Percentiles rank a stretch among this genome's conserved stretches.
phyloP scores from a whole-genome alignment of 2,329 filamentous ascomycete species.

The Colletotrichum eleusines region DNA sequence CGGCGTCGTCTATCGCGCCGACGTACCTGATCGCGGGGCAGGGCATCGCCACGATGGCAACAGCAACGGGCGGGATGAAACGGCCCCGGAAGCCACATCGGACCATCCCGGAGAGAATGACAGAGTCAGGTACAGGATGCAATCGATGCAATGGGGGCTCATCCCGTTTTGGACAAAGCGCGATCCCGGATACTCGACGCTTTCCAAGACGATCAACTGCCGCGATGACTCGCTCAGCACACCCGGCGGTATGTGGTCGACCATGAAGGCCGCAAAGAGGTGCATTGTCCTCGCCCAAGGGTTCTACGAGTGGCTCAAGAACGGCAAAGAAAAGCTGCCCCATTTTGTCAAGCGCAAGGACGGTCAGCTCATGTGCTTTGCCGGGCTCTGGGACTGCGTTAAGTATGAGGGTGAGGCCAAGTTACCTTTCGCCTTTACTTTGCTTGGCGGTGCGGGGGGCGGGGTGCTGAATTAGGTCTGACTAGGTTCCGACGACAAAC shows the following conservation, averaged over 20 bases:
- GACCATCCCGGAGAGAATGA: slow-evolving; percentile 44
- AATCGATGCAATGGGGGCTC: slow-evolving; percentile 96
- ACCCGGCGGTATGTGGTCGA: slow-evolving; percentile 87
- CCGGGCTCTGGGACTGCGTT: slow-evolving; percentile 92
- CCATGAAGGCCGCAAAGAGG: slow-evolving; percentile 89
- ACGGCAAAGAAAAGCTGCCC: slow-evolving; percentile 83
- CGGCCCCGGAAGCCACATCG: slow-evolving; percentile 35
- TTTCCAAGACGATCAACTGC: slow-evolving; percentile 95
- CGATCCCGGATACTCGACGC: slow-evolving; percentile 79
- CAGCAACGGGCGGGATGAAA: slow-evolving; percentile 11
- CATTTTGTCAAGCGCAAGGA: slow-evolving; percentile 88
- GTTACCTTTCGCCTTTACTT: not conserved
- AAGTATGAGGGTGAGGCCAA: slow-evolving; percentile 75
- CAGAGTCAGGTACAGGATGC: slow-evolving; percentile 78
- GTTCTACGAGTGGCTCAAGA: slow-evolving; percentile 97
- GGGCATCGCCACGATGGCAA: slow-evolving; percentile 51
- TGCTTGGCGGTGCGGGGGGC: too few species aligned
- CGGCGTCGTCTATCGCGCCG: slow-evolving; percentile 87
- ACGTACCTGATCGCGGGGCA: slow-evolving; percentile 72
- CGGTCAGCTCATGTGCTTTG: slow-evolving; percentile 86
- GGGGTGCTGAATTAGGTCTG: not conserved
- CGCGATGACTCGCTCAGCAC: slow-evolving; percentile 86
- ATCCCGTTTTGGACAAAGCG: slow-evolving; percentile 94
- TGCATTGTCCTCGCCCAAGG: slow-evolving; percentile 91
- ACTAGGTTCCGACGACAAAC: slow-evolving; percentile 70